phyloP scores from a whole-genome alignment of 129 eudicot genomes.

The Artemisia tridentata region DNA sequence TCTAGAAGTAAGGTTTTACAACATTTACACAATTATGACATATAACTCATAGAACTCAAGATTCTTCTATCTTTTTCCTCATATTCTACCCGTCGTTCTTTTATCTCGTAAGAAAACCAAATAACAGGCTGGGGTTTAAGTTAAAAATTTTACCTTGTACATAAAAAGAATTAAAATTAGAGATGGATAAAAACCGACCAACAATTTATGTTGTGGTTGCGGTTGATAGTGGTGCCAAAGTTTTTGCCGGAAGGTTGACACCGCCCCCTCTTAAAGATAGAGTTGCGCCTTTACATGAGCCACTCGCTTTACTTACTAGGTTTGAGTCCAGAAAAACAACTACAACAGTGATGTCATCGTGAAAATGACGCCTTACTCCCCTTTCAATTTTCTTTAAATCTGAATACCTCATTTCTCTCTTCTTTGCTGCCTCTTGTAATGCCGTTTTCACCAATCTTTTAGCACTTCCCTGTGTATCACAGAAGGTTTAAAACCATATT shows the following conservation, averaged over 20 bases:
- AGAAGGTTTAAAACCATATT: background rate
- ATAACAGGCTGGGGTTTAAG: slow-evolving; percentile 25
- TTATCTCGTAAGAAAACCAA: slow-evolving; percentile 32
- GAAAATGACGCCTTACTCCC: slow-evolving; percentile 92
- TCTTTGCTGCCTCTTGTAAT: slow-evolving; percentile 82
- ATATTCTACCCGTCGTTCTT: slow-evolving; percentile 31
- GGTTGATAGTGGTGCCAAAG: slow-evolving; percentile 47
- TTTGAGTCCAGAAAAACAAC: slow-evolving; percentile 81
- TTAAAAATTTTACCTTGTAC: slow-evolving; percentile 31
- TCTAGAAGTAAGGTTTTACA: slow-evolving; percentile 36
- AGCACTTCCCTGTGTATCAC: slow-evolving; percentile 76
- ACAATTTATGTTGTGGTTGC: slow-evolving; percentile 37
- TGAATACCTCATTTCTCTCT: slow-evolving; percentile 84
- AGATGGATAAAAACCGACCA: slow-evolving; percentile 27
- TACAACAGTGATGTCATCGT: slow-evolving; percentile 81
- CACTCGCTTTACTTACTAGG: slow-evolving; percentile 64
- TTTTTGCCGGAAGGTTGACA: slow-evolving; percentile 45
- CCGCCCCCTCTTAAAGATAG: slow-evolving; percentile 77
- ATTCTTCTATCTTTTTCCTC: slow-evolving; percentile 24
- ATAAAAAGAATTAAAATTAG: slow-evolving; percentile 51
- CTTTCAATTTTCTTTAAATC: slow-evolving; percentile 85
- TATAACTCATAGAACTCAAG: slow-evolving; percentile 13
- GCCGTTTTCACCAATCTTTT: slow-evolving; percentile 77
- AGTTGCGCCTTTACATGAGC: slow-evolving; percentile 52
- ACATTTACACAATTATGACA: slow-evolving; percentile 34